Conservation (phyloP, 305 asterid species). For the Fraxinus sp. region DNA sequence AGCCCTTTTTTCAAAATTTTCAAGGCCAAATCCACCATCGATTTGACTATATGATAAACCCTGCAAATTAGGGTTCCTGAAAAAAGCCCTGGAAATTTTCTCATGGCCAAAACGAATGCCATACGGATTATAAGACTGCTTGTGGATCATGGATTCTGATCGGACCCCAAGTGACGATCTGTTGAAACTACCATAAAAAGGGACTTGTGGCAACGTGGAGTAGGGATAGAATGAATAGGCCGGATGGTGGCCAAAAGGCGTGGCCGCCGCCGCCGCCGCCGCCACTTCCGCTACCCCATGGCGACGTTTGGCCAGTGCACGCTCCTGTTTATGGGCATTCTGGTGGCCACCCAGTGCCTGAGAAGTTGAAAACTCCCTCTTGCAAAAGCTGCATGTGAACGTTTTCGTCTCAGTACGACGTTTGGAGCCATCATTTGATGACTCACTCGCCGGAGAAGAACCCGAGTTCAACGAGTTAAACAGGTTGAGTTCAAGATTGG, state of each 20-base stretch:
- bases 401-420: constrained; percentile 30
- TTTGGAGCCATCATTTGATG: constrained; percentile 25
- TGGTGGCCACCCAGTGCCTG: constrained; percentile 85
- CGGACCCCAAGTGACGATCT: constrained; percentile 37
- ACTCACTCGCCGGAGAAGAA: constrained; percentile 10
- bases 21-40: constrained; percentile 24
- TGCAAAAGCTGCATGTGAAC: constrained; percentile 55
- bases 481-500: constrained; percentile 44
- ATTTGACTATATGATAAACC: constrained; percentile 13
- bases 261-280: constrained; percentile 23
- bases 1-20: constrained; percentile 20
- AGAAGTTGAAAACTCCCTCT: constrained; percentile 62
- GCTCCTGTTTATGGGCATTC: constrained; percentile 72
- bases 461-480: constrained; percentile 24
- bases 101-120: constrained; percentile 24
- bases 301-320: constrained; percentile 55
- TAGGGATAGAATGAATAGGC: constrained; percentile 45
- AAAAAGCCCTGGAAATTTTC: constrained; percentile 31
- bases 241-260: constrained; percentile 33
- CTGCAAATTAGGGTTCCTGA: constrained; percentile 28
- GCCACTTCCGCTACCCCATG: constrained; percentile 32
- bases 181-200: constrained; percentile 33
- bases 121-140: constrained; percentile 30
- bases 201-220: constrained; percentile 29
- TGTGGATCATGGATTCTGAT: constrained; percentile 42